phyloP scores from a whole-genome alignment of 306 rosid genomes.

The Urtica urens region DNA sequence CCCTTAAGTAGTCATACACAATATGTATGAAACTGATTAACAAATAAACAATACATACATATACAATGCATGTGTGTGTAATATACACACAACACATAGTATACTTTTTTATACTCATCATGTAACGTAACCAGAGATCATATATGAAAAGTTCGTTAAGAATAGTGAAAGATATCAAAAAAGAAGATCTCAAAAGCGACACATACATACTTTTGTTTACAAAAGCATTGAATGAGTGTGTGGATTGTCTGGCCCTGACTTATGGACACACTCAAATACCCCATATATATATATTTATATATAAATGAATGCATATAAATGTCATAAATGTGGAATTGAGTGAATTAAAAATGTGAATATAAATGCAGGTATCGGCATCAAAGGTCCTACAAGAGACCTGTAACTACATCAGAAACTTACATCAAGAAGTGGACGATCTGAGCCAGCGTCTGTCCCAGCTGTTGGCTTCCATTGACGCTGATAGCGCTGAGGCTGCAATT shows the following conservation, averaged over 20 bases:
- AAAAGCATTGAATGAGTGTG: not conserved
- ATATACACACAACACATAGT: too few relatives aligned
- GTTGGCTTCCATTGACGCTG: conserved; percentile 76
- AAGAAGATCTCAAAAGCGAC: not conserved
- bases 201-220: not conserved
- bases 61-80: not conserved
- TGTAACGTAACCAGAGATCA: too few relatives aligned
- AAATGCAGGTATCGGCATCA: conserved; percentile 75
- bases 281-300: too few relatives aligned
- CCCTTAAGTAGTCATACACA: too few relatives aligned
- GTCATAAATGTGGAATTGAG: too few relatives aligned
- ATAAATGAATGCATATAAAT: not conserved
- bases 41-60: not conserved
- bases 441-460: conserved; percentile 85
- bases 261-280: too few relatives aligned
- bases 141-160: too few relatives aligned
- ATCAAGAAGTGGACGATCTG: conserved; percentile 82
- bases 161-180: too few relatives aligned
- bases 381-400: conserved; percentile 99
- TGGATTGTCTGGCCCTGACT: not conserved
- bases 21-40: too few relatives aligned
- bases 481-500: conserved; percentile 87
- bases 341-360: not conserved
- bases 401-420: conserved; percentile 80
- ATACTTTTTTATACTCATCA: too few relatives aligned